Evolutionary conservation across 805 yeast genomes (phyloP).

Genomic region (Hanseniaspora hatyaiensis): DNA sequence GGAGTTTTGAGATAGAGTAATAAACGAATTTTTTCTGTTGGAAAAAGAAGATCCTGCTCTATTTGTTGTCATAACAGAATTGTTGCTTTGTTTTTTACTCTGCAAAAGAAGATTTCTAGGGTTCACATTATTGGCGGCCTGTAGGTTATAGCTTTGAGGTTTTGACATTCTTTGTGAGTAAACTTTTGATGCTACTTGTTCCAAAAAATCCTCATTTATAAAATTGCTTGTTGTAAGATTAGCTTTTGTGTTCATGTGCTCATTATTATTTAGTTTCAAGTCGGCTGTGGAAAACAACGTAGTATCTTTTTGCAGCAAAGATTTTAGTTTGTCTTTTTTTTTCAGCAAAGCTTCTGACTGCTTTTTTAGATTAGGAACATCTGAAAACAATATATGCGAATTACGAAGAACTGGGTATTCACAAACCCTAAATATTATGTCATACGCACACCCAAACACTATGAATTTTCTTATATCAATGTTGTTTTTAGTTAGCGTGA

Average conservation of each 20-base stretch:
- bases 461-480: slow-evolving; percentile 78
- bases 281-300: slow-evolving; percentile 28
- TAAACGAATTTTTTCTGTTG: not conserved
- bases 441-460: slow-evolving; percentile 74
- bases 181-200: not conserved
- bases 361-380: no score
- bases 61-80: slow-evolving; percentile 11
- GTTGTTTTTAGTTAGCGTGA: slow-evolving; percentile 36
- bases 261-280: slow-evolving; percentile 22
- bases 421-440: slow-evolving; percentile 69
- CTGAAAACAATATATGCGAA: not conserved
- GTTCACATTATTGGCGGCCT: not conserved
- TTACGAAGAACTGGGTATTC: slow-evolving; percentile 43
- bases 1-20: slow-evolving; percentile 13
- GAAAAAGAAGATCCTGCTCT: slow-evolving; percentile 6
- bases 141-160: not conserved
- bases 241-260: not conserved
- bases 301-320: slow-evolving; percentile 17
- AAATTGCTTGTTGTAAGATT: not conserved
- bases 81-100: slow-evolving; percentile 10
- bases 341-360: no score
- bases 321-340: slow-evolving; percentile 19
- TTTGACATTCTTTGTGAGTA: not conserved
- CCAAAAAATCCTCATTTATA: slow-evolving; percentile 2
- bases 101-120: slow-evolving; percentile 9